These are phyloP conservation scores for Didymella exigua DNA, from an alignment of 2,329 filamentous ascomycete genomes.

Conservation along the genomic window DNA sequence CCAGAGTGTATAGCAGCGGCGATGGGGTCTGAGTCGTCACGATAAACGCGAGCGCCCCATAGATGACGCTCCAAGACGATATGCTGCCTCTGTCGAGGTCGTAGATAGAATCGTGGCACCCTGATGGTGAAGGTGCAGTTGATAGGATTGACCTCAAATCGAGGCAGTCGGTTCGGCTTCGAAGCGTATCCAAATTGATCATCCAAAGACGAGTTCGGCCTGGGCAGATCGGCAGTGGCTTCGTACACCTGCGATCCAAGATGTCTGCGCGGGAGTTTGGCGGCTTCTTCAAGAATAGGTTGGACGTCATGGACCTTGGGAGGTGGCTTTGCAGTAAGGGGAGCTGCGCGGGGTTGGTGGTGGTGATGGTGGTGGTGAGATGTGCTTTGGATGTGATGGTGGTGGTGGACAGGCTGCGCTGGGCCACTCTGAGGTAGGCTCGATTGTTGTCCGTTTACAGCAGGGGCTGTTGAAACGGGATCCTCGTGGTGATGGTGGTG, in stretches of 20 bases:
- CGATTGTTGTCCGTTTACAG: conserved; percentile 31
- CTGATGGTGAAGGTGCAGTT: conserved; percentile 92
- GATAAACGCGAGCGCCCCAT: conserved; percentile 95
- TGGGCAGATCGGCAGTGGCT: conserved; percentile 62
- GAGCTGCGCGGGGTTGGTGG: conserved; percentile 36
- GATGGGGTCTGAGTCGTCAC: conserved; percentile 91
- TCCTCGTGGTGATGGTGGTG: conserved; percentile 62
- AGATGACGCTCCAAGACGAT: conserved; percentile 80
- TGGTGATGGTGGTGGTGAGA: conserved; percentile 43
- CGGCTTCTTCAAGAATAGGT: conserved; percentile 72
- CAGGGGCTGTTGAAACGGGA: conserved; percentile 25
- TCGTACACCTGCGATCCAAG: conserved; percentile 85
- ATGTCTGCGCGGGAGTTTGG: conserved; percentile 74
- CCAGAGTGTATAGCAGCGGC: conserved; percentile 92
- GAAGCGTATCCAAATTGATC: conserved; percentile 64
- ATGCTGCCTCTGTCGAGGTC: conserved; percentile 72
- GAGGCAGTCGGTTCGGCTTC: conserved; percentile 74
- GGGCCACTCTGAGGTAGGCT: conserved; percentile 41
- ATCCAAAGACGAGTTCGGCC: conserved; percentile 50
- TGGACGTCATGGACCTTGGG: conserved; percentile 62
- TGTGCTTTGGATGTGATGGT: conserved; percentile 48
- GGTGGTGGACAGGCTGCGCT: conserved; percentile 41
- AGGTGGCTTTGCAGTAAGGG: conserved; percentile 61
- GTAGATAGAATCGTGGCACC: conserved; percentile 79
- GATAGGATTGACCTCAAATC: conserved; percentile 72